These are phyloP conservation scores for Mucor lusitanicus DNA, from an alignment of 371 early-diverging fungal species.

Conservation along the genomic window DNA sequence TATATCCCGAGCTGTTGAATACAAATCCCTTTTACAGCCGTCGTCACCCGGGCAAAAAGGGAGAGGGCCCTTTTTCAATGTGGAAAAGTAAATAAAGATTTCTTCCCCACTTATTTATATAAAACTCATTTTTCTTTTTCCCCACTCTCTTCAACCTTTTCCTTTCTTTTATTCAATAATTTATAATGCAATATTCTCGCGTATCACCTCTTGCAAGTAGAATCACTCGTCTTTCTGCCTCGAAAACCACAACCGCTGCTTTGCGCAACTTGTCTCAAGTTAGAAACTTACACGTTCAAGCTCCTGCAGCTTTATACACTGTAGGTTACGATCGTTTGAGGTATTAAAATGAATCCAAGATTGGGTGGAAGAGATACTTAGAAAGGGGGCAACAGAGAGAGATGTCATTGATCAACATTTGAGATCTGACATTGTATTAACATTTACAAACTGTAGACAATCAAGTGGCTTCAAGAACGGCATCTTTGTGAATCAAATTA, in stretches of 20 bases:
- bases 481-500: constrained; percentile 32
- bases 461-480: constrained; percentile 10
- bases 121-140: not conserved
- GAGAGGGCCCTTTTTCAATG: constrained; percentile 1
- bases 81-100: not conserved
- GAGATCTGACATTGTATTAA: not conserved
- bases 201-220: constrained; percentile 23
- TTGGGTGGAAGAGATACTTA: not conserved
- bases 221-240: constrained; percentile 16
- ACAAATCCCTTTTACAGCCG: not conserved
- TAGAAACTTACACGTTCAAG: constrained; percentile 49
- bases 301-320: constrained; percentile 40
- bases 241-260: constrained; percentile 6
- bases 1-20: not conserved
- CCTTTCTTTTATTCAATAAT: not conserved
- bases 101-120: not conserved
- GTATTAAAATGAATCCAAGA: constrained; percentile 17
- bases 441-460: constrained; percentile 11
- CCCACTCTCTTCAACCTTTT: not conserved
- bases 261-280: constrained; percentile 31
- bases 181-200: constrained; percentile 36
- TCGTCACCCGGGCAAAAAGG: constrained; percentile 4
- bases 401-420: not conserved
- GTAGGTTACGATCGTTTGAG: constrained; percentile 36
- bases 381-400: not conserved